A percentile compares a stretch with the other conserved stretches of the same genome.
Evolutionary conservation across 2,329 filamentous ascomycete species (phyloP).

Genomic region (Cadophora luteo-olivacea): DNA sequence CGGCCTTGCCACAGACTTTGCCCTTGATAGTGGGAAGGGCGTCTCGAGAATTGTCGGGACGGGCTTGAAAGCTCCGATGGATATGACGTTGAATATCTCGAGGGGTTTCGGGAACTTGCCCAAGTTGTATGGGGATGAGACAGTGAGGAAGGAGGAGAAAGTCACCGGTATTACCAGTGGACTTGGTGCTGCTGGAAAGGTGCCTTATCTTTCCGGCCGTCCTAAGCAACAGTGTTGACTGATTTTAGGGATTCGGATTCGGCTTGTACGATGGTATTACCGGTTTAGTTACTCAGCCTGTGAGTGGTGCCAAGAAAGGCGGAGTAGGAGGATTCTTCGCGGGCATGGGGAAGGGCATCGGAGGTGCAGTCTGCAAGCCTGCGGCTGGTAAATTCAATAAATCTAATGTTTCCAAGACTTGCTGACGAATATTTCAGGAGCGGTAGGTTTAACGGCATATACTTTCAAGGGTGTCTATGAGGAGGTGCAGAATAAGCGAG

Average conservation of each 20-base stretch:
- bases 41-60: constrained; percentile 36
- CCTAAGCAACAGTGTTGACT: constrained; percentile 72
- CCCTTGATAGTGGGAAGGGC: constrained; percentile 32
- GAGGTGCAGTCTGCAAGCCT: constrained; percentile 68
- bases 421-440: constrained; percentile 45
- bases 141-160: constrained; percentile 46
- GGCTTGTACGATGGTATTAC: constrained; percentile 70
- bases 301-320: constrained; percentile 58
- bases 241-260: constrained; percentile 66
- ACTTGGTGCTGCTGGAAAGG: constrained; percentile 33
- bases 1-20: constrained; percentile 27
- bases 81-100: constrained; percentile 64
- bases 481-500: constrained; percentile 50
- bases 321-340: constrained; percentile 58
- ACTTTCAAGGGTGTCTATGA: constrained; percentile 67
- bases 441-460: constrained; percentile 65
- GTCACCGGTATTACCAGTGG: constrained; percentile 32
- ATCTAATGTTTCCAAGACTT: too few species aligned
- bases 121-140: constrained; percentile 71
- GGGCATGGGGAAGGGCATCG: constrained; percentile 65
- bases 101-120: constrained; percentile 75
- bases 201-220: constrained; percentile 82
- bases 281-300: constrained; percentile 64
- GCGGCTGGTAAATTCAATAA: constrained; percentile 48
- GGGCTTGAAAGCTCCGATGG: constrained; percentile 34